phyloP scores from a whole-genome alignment of 2,329 filamentous ascomycete species.

The Colletotrichum musicola region DNA sequence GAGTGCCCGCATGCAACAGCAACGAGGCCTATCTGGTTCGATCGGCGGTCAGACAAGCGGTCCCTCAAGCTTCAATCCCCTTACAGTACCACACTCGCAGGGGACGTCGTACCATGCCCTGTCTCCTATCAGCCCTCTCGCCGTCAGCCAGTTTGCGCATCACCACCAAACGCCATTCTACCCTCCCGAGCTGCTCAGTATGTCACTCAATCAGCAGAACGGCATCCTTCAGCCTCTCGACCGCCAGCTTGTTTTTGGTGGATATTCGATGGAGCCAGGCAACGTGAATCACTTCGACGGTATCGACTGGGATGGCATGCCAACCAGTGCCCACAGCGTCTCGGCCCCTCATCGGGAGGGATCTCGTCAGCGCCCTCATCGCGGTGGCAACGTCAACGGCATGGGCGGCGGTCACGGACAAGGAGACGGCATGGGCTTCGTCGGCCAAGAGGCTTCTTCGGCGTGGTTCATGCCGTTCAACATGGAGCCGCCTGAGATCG shows the following conservation, averaged over 20 bases:
- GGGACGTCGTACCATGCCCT: conserved; percentile 59
- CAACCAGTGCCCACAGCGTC: conserved; percentile 47
- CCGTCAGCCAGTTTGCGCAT: conserved; percentile 53
- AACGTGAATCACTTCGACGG: conserved; percentile 56
- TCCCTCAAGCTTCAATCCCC: conserved; percentile 54
- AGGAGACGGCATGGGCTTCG: conserved; percentile 34
- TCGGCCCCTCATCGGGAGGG: conserved; percentile 42
- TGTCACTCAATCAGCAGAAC: conserved; percentile 63
- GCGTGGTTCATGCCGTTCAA: conserved; percentile 97
- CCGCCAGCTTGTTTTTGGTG: conserved; percentile 80
- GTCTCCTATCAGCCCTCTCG: conserved; percentile 66
- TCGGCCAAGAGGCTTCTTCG: conserved; percentile 65
- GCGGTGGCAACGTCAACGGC: conserved; percentile 47
- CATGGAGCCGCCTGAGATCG: conserved; percentile 79
- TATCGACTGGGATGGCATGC: conserved; percentile 59
- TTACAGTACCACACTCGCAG: conserved; percentile 57
- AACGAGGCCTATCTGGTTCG: conserved; percentile 58
- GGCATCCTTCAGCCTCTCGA: conserved; percentile 77
- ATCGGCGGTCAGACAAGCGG: conserved; percentile 57
- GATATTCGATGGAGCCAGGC: conserved; percentile 69
- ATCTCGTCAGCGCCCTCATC: conserved; percentile 29
- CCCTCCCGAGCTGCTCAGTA: conserved; percentile 65
- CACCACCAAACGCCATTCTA: conserved; percentile 59
- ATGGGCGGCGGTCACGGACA: conserved; percentile 47
- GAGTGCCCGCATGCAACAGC: conserved; percentile 52